A percentile compares a stretch with the other conserved stretches of the same genome.
Conservation (phyloP, 345 rosid genomes). For the Carallia pectinifolia region DNA sequence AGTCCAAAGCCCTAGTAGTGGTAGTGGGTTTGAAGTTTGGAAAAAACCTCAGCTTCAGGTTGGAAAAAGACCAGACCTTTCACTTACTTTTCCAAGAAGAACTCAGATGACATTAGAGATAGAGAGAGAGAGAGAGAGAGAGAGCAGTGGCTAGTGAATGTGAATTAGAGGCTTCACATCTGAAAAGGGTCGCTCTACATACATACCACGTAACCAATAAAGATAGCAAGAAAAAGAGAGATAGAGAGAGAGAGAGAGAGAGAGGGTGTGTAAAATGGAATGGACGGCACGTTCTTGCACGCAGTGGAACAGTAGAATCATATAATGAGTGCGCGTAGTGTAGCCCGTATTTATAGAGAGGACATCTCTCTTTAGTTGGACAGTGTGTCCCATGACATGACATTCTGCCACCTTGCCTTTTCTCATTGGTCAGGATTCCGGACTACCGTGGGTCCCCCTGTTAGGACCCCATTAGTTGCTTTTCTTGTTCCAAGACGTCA, state of each 20-base stretch:
- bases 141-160: neutral
- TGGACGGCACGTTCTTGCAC: constrained; percentile 28
- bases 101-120: constrained; percentile 4
- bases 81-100: constrained; percentile 50
- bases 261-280: too few species aligned
- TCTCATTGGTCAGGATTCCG: constrained; percentile 18
- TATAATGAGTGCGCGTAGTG: neutral
- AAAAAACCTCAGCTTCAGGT: constrained; percentile 7
- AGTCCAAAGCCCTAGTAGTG: too few species aligned
- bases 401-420: constrained; percentile 19
- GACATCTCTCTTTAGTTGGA: neutral
- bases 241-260: neutral
- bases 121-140: constrained; percentile 3
- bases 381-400: constrained; percentile 18
- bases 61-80: constrained; percentile 37
- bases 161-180: neutral
- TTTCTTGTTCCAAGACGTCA: too few species aligned
- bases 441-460: constrained; percentile 15
- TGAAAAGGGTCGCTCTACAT: neutral
- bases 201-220: neutral
- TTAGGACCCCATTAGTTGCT: neutral
- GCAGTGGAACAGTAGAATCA: constrained; percentile 29
- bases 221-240: neutral
- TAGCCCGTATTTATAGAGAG: constrained; percentile 11
- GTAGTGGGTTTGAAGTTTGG: neutral